Conservation (phyloP, 2,329 filamentous ascomycete species). For the Volutella citrinella region DNA sequence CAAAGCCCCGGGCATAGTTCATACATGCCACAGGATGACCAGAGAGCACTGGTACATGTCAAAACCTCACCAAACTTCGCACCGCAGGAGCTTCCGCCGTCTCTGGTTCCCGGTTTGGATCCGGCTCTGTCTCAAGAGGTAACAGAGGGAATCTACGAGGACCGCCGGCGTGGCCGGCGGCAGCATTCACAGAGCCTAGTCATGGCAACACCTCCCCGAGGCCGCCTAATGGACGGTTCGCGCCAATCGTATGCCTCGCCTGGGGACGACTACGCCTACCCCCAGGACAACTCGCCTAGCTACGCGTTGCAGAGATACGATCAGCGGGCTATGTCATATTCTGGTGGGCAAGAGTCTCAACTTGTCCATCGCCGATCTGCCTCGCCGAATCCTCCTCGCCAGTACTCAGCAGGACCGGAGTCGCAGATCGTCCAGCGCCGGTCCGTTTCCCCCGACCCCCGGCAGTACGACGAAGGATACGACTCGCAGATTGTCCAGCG, state of each 20-base stretch:
- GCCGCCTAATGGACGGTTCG: conserved; percentile 35
- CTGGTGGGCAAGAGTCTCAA: conserved; percentile 29
- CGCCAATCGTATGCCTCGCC: conserved; percentile 20
- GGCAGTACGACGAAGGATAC: conserved; percentile 1
- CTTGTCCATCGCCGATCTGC: too few relatives aligned
- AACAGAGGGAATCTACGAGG: conserved; percentile 55
- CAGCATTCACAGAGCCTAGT: conserved; percentile 39
- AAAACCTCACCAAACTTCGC: too few relatives aligned
- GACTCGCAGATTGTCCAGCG: too few relatives aligned
- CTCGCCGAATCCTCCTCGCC: too few relatives aligned
- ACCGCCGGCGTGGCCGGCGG: conserved; percentile 45
- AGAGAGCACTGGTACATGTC: conserved; percentile 17
- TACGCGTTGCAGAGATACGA: conserved; percentile 43
- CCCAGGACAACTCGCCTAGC: conserved; percentile 24
- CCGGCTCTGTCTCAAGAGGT: conserved; percentile 54
- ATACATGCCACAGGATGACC: too few relatives aligned
- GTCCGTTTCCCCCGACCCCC: too few relatives aligned
- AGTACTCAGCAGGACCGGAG: too few relatives aligned
- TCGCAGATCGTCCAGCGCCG: too few relatives aligned
- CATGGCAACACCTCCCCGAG: conserved; percentile 37
- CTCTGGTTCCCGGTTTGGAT: conserved; percentile 60
- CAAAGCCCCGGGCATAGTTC: conserved; percentile 1
- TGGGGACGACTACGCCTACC: conserved; percentile 23
- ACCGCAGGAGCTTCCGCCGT: conserved; percentile 54
- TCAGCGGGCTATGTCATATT: conserved; percentile 39